A percentile compares a stretch with the other conserved stretches of the same genome.
Conservation (phyloP, 441 rosid species). For the Kokia cookei region DNA sequence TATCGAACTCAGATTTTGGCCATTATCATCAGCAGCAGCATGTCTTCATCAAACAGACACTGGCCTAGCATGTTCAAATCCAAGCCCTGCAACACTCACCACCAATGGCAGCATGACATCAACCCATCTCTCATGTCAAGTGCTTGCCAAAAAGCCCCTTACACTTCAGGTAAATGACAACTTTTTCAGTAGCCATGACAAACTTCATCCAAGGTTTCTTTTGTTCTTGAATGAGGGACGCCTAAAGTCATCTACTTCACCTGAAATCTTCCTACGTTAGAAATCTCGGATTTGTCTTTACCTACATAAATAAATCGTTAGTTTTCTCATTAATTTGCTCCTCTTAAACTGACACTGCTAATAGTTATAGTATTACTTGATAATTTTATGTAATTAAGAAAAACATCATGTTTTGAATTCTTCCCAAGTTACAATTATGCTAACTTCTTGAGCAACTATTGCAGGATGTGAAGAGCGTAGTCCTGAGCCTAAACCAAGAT, state of each 20-base stretch:
- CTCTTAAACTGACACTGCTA: neutral
- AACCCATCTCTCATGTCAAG: slow-evolving; percentile 51
- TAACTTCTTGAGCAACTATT: slow-evolving; percentile 8
- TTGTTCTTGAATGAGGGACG: neutral
- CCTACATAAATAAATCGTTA: neutral
- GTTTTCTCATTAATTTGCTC: neutral
- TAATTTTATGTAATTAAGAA: neutral
- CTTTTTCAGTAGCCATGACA: neutral
- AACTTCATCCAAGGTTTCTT: neutral
- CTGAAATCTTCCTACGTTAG: neutral
- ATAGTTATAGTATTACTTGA: neutral
- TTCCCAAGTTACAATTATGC: neutral
- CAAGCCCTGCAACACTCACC: slow-evolving; percentile 79
- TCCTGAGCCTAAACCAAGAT: slow-evolving; percentile 96
- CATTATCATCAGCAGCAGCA: slow-evolving; percentile 27
- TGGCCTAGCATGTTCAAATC: slow-evolving; percentile 99
- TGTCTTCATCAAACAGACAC: slow-evolving; percentile 99
- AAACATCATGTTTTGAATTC: neutral
- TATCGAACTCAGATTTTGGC: slow-evolving; percentile 19
- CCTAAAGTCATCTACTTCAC: neutral
- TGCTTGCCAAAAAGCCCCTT: slow-evolving; percentile 54
- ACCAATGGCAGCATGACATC: slow-evolving; percentile 90
- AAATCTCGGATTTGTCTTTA: neutral
- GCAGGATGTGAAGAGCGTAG: slow-evolving; percentile 80
- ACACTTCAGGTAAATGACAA: slow-evolving; percentile 47